These are phyloP conservation scores for Globisporangium cylindrosporum DNA, from an alignment of 352 stramenopile species.

Conservation along the genomic window DNA sequence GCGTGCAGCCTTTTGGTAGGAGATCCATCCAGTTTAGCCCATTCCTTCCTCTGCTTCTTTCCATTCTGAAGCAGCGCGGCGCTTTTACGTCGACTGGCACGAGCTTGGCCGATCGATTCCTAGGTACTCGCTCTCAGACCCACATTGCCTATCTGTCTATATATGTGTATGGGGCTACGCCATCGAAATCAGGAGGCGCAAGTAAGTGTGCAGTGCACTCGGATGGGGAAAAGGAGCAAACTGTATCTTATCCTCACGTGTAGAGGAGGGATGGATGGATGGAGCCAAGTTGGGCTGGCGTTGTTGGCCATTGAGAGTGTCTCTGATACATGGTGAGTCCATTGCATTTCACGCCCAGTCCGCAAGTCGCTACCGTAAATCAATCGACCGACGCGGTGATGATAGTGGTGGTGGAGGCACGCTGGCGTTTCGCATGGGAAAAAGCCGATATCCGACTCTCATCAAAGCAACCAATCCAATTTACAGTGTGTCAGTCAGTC, in stretches of 20 bases:
- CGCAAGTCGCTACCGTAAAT: not conserved
- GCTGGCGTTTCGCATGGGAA: not conserved
- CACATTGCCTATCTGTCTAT: not conserved
- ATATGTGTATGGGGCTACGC: not conserved
- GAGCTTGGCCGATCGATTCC: not conserved
- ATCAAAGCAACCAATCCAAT: not conserved
- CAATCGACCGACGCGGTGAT: not conserved
- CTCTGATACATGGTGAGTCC: not conserved
- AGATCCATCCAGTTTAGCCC: not conserved
- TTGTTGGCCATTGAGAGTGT: not conserved
- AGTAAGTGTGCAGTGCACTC: not conserved
- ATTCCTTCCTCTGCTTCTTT: not conserved
- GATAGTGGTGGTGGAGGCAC: too few relatives aligned
- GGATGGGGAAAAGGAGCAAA: not conserved
- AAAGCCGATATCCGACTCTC: constrained; percentile 4
- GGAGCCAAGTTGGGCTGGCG: not conserved
- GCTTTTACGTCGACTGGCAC: not conserved
- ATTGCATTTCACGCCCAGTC: not conserved
- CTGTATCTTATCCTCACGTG: not conserved
- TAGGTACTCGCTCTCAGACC: not conserved
- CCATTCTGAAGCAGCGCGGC: not conserved
- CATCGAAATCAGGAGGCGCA: not conserved
- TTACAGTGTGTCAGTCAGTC: not conserved
- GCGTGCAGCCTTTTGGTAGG: not conserved
- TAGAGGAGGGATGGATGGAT: not conserved